Percentiles rank a stretch among this genome's conserved stretches.
Evolutionary conservation across 2,329 filamentous ascomycete species (phyloP).

Genomic region (Xylaria sp.): DNA sequence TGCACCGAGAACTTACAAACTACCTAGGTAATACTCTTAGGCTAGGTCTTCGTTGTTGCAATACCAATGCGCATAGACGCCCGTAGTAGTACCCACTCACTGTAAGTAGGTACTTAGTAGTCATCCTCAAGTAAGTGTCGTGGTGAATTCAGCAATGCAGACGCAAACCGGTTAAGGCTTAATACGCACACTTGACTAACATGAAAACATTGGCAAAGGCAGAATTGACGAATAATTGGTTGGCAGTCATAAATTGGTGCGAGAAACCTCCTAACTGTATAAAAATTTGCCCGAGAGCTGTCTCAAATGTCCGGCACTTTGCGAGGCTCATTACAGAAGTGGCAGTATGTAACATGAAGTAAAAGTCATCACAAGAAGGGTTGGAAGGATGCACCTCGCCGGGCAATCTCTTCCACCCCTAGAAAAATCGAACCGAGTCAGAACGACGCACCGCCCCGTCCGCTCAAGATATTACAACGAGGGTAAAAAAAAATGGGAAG

Average conservation of each 20-base stretch:
- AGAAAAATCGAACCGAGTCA: conserved; percentile 38
- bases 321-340: conserved; percentile 35
- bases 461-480: conserved; percentile 56
- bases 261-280: conserved; percentile 40
- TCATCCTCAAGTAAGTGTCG: too few relatives aligned
- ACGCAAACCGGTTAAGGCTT: too few relatives aligned
- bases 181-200: too few relatives aligned
- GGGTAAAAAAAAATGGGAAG: conserved; percentile 56
- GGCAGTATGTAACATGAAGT: conserved; percentile 41
- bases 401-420: conserved; percentile 7
- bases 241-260: conserved; percentile 36
- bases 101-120: too few relatives aligned
- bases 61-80: too few relatives aligned
- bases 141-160: too few relatives aligned
- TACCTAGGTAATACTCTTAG: too few relatives aligned
- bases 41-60: too few relatives aligned
- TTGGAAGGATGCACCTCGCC: conserved; percentile 15
- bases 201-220: too few relatives aligned
- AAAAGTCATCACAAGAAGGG: conserved; percentile 47
- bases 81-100: too few relatives aligned
- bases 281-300: conserved; percentile 34
- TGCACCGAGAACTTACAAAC: too few relatives aligned
- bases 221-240: conserved; percentile 12
- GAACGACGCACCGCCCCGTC: conserved; percentile 46
- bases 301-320: conserved; percentile 41